Conservation (phyloP, 345 rosid genomes). For the Euclidium syriacum region DNA sequence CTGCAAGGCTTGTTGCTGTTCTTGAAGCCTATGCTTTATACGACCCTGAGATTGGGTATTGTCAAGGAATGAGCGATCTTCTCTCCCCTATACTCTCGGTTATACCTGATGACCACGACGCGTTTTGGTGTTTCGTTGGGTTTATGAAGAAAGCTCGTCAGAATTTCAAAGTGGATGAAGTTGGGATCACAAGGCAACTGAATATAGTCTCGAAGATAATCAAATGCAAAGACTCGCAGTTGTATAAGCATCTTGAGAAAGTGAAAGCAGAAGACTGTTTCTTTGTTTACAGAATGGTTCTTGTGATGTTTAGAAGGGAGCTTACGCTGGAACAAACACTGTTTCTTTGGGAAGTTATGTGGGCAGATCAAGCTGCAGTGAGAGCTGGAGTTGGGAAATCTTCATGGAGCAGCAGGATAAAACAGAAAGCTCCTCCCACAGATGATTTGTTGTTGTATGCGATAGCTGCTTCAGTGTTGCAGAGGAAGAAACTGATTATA, state of each 20-base stretch:
- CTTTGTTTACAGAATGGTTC: constrained; percentile 96
- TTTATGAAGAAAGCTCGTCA: constrained; percentile 96
- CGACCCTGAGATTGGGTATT: constrained; percentile 93
- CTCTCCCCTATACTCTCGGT: constrained; percentile 86
- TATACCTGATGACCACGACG: constrained; percentile 78
- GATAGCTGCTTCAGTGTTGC: constrained; percentile 85
- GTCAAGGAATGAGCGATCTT: constrained; percentile 99
- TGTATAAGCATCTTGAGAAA: constrained; percentile 81
- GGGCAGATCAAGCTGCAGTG: constrained; percentile 98
- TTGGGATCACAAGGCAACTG: constrained; percentile 87
- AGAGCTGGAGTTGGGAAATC: constrained; percentile 83
- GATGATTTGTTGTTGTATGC: constrained; percentile 84
- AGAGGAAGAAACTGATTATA: constrained; percentile 83
- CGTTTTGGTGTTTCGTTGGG: constrained; percentile 95
- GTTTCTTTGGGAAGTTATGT: constrained; percentile 94
- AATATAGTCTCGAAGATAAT: constrained; percentile 81
- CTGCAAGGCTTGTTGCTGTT: constrained; percentile 87
- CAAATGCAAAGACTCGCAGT: constrained; percentile 77
- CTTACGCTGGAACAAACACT: constrained; percentile 78
- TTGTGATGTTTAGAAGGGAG: constrained; percentile 87
- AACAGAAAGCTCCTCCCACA: constrained; percentile 82
- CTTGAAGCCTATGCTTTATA: constrained; percentile 92
- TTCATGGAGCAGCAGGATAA: constrained; percentile 74
- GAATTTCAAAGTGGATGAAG: constrained; percentile 88
- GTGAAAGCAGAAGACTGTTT: constrained; percentile 95